phyloP scores from a whole-genome alignment of 352 stramenopile genomes.

The Peronospora destructor region DNA sequence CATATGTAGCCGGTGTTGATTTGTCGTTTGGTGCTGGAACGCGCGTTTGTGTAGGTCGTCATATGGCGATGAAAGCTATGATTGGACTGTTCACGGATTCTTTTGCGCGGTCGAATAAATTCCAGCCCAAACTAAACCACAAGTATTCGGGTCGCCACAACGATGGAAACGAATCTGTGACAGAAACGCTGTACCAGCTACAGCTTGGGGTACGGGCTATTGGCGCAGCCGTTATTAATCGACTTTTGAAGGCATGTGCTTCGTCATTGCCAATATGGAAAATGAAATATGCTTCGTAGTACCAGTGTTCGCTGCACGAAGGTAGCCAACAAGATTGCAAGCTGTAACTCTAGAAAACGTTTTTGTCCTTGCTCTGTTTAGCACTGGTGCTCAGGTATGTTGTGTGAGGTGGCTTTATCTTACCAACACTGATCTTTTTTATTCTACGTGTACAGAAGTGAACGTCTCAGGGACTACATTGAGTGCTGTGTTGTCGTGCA shows the following conservation, averaged over 20 bases:
- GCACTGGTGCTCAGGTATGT: too few species aligned
- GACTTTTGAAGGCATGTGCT: constrained; percentile 3
- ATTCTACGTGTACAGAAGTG: too few species aligned
- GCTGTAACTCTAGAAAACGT: too few species aligned
- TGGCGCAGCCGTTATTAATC: constrained; percentile 1
- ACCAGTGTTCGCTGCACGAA: neutral
- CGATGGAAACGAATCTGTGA: constrained; percentile 23
- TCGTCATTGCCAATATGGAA: neutral
- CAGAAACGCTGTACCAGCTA: constrained; percentile 25
- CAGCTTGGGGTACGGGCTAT: constrained; percentile 12
- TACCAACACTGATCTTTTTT: too few species aligned
- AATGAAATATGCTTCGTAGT: neutral
- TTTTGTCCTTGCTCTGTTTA: too few species aligned
- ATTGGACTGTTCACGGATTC: constrained; percentile 25
- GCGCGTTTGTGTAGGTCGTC: constrained; percentile 24
- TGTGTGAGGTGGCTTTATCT: too few species aligned
- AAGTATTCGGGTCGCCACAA: constrained; percentile 35
- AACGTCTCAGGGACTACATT: too few species aligned
- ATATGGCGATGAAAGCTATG: constrained; percentile 36
- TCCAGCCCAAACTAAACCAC: constrained; percentile 24
- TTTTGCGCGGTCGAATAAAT: constrained; percentile 21
- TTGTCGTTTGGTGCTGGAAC: constrained; percentile 29
- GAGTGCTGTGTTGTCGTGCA: too few species aligned
- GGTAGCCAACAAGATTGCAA: too few species aligned
- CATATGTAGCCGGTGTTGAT: constrained; percentile 26